Evolutionary conservation across 192 early-diverging fungal species (phyloP), one percentile per base, ranked within the genome.

Genomic region (Linnemannia schmuckeri): DNA sequence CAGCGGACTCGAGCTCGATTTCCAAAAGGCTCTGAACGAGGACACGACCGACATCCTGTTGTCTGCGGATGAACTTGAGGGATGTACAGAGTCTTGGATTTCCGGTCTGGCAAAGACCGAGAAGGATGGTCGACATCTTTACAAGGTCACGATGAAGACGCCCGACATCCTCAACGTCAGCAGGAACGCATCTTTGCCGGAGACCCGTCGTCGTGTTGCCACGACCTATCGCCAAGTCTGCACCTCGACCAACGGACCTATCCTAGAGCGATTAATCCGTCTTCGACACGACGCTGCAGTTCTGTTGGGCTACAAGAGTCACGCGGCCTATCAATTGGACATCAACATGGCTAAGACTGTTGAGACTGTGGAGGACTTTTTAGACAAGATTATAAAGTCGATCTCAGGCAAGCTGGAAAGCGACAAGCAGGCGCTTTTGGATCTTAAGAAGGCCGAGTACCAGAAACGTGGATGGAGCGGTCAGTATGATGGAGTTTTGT

Each of bases 281-380:
- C 79, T 92, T 71, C 93, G 93, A n/a, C 89, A 89, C 10, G 79
- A 93, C 69, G 88, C 89, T 24, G 90, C 93, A 33, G 80, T 86
- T 70, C 79, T 97, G 69, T 84, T 96, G 6, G 96, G 96, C 8
- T 97, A 94, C 88, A 81, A 85, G 63, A 92, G 89, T 33, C 96
- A 97, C 80, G 94, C 95, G 18, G 90, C 90, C 38, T 96, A 91
- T 79, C 89, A 92, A 22, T 89, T 97, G n/a, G 95, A 97, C 77
- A 90, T 92, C 63, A 94, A 94, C 72, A 97, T 97, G 97, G 96
- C 97, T 70, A 96, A 97, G 85, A 88, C 84, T 6, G 92, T 94
- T 5, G 88, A 91, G 72, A 88, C 76, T 1, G 96, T 96, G 20
- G 66, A 91, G 35, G 88, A 91, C 77, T 96, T 97, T 86, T 90